Evolutionary conservation across 768 basidiomycete species (phyloP).

Genomic region (Exidia glandulosa): DNA sequence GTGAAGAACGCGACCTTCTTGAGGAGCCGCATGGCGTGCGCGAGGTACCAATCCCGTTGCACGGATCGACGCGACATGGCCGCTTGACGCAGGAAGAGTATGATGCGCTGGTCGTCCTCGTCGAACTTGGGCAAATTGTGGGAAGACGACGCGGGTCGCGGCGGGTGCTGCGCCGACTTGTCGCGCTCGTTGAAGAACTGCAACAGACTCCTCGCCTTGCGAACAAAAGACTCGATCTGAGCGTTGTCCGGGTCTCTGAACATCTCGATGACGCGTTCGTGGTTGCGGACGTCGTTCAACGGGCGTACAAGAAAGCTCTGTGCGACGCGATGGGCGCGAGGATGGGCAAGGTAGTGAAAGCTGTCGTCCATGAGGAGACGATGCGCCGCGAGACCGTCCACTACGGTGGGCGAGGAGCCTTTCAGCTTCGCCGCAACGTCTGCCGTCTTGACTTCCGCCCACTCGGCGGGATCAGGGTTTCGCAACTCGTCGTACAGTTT

Average conservation of each 20-base stretch:
- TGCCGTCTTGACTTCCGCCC: slow-evolving; percentile 42
- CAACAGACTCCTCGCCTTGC: slow-evolving; percentile 38
- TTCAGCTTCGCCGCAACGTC: too few relatives aligned
- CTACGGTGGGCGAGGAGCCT: too few relatives aligned
- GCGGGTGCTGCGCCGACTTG: slow-evolving; percentile 23
- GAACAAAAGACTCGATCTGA: slow-evolving; percentile 36
- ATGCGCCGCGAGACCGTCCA: slow-evolving; percentile 50
- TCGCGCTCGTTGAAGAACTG: slow-evolving; percentile 13
- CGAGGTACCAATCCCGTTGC: slow-evolving; percentile 54
- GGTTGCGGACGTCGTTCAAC: slow-evolving; percentile 36
- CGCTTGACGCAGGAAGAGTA: slow-evolving; percentile 47
- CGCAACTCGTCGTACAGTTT: slow-evolving; percentile 34
- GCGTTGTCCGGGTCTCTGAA: slow-evolving; percentile 24
- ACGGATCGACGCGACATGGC: slow-evolving; percentile 34
- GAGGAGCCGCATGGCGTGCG: slow-evolving; percentile 43
- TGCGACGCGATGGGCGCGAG: slow-evolving; percentile 31
- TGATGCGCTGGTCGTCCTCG: slow-evolving; percentile 41
- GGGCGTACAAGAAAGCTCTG: slow-evolving; percentile 59
- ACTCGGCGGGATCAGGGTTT: slow-evolving; percentile 35
- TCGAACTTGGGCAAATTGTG: slow-evolving; percentile 31
- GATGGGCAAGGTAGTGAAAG: slow-evolving; percentile 41
- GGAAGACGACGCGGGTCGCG: slow-evolving; percentile 14
- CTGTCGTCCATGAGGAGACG: slow-evolving; percentile 49
- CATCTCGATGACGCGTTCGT: slow-evolving; percentile 40
- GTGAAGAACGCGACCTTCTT: slow-evolving; percentile 38